Conservation (phyloP, 1,284 basidiomycete genomes). For the Apiotrichum mycotoxinovorans region DNA sequence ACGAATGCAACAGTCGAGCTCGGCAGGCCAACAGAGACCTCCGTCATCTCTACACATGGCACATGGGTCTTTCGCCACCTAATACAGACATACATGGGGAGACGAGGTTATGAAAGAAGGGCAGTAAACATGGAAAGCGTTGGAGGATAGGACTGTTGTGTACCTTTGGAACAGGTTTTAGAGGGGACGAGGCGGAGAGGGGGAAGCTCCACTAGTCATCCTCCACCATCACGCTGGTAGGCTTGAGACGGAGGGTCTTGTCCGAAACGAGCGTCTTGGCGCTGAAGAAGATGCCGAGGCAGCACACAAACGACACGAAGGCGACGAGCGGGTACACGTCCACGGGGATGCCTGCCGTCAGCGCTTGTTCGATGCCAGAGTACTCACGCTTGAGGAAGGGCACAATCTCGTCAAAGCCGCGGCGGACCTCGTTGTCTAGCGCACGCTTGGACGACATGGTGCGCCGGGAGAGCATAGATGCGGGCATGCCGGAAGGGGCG, state of each 20-base stretch:
- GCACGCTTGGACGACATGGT: constrained; percentile 3
- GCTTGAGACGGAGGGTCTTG: constrained; percentile 7
- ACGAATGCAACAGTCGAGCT: no score
- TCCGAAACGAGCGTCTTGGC: constrained; percentile 4
- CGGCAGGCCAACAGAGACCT: no score
- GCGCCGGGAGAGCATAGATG: neutral
- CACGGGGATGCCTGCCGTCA: constrained; percentile 8
- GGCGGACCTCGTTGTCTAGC: constrained; percentile 7
- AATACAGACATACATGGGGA: neutral
- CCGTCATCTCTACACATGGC: no score
- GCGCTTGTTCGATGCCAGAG: neutral
- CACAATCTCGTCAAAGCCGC: constrained; percentile 9
- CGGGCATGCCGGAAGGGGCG: no score
- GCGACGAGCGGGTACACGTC: constrained; percentile 10
- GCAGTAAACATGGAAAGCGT: neutral
- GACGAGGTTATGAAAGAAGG: neutral
- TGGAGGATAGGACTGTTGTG: neutral
- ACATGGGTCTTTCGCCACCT: no score
- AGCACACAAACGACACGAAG: constrained; percentile 5
- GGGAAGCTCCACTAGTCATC: neutral
- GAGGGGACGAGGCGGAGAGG: neutral
- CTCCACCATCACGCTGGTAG: neutral
- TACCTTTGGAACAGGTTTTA: neutral
- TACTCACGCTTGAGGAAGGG: constrained; percentile 12
- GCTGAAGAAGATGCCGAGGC: constrained; percentile 9